Base-by-base conservation (phyloP, 257 asterid species). In the Leonotis leonurus region DNA sequence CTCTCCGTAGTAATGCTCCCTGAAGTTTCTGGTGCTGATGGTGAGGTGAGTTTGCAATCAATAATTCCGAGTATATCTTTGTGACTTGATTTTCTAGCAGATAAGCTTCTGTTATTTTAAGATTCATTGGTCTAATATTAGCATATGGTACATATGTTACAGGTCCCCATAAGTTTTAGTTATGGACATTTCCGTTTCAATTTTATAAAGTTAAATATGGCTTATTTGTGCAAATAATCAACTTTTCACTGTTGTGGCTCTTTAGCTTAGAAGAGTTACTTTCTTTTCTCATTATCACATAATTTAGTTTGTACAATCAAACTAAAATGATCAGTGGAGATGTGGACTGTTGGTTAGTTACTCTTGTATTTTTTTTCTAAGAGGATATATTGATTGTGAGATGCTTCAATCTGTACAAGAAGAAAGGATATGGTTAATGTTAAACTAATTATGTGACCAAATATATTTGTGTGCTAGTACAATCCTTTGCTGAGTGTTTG, bases 1-100 rank as follows among this genome's bases (percentile, higher is more conserved):
- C 88, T 92, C 73, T 94, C 99, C 18, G 50, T 71, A 58, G 74
- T 71, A 62, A 51, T 83, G 41, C 73, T 66, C 62, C 78, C 91
- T 68, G 97, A 86, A 75, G 79, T 83, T 73, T 68, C 89, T 56
- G 80, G 75, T 74, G 83, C 60, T 72, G 91, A 92, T 48, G 76
- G 58, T 64, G 96, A 85, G 96, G 97, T 92, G 41, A 62, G 82
- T 50, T 41, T 62, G 49, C 62, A 40, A 44, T 40, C 21, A 17
- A 12, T 40, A 17, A n/a, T 33, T 35, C 33, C 1, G 5, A 24
- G 22, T 17, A 16, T 7, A 12, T 37, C 12, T 43, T 53, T 49
- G 49, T 11, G 20, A 20, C 30, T 33, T 56, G 22, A 5, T 4
- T 24, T 24, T 46, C 17, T 26, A 20, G 46, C 25, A 5, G 67